phyloP scores from a whole-genome alignment of 768 basidiomycete genomes.

The Lepiota brunneoincarnata region DNA sequence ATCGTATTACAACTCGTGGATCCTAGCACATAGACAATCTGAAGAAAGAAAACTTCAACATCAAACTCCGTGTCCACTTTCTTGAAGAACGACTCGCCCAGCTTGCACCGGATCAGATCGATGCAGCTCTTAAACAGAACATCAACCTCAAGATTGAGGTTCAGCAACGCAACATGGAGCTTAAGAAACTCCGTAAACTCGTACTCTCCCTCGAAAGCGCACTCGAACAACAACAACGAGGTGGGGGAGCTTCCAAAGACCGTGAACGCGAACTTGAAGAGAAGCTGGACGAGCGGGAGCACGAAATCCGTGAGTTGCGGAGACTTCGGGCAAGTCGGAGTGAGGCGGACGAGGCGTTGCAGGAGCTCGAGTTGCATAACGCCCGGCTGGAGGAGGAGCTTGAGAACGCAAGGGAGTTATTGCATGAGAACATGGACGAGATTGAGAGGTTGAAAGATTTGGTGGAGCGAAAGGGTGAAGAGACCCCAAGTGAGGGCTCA shows the following conservation, averaged over 20 bases:
- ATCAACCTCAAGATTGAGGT: constrained; percentile 92
- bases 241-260: constrained; percentile 30
- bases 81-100: constrained; percentile 90
- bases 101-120: constrained; percentile 89
- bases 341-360: constrained; percentile 53
- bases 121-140: constrained; percentile 89
- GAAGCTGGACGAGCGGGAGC: constrained; percentile 41
- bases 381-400: constrained; percentile 72
- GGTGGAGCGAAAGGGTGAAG: constrained; percentile 54
- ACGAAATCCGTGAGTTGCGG: constrained; percentile 68
- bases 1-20: constrained; percentile 1
- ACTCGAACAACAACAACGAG: constrained; percentile 64
- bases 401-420: constrained; percentile 61
- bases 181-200: constrained; percentile 90
- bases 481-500: constrained; percentile 34
- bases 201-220: constrained; percentile 82
- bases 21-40: constrained; percentile 88
- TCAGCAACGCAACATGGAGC: constrained; percentile 83
- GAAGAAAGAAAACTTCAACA: constrained; percentile 96
- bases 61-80: constrained; percentile 95
- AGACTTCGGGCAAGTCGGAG: constrained; percentile 37
- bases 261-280: constrained; percentile 12
- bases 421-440: constrained; percentile 85
- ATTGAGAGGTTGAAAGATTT: constrained; percentile 70
- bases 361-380: constrained; percentile 59